Percentiles rank a stretch among this genome's conserved stretches.
Evolutionary conservation across 192 early-diverging fungal species (phyloP).

Genomic region (Mortierella hygrophila): DNA sequence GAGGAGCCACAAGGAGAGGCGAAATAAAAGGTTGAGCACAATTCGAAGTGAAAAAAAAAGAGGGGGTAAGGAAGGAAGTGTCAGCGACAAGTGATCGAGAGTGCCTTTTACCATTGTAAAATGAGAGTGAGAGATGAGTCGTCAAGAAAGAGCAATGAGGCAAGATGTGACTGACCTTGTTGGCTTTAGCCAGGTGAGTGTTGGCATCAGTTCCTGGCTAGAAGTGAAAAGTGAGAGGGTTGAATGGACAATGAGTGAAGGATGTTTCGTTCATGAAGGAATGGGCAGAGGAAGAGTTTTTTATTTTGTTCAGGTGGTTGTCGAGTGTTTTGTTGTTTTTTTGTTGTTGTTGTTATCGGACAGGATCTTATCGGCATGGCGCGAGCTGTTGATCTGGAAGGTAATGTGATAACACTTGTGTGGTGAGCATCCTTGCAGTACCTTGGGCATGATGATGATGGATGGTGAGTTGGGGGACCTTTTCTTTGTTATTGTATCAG

Average conservation of each 20-base stretch:
- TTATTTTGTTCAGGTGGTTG: not conserved
- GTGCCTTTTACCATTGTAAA: not conserved
- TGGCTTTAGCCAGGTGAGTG: constrained; percentile 29
- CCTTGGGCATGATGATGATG: not conserved
- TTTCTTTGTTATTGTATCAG: no score
- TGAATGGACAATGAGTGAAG: not conserved
- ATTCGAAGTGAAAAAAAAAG: not conserved
- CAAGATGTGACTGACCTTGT: constrained; percentile 6
- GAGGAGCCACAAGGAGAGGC: not conserved
- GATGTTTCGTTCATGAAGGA: no score
- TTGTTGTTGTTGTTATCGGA: not conserved
- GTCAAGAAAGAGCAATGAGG: not conserved
- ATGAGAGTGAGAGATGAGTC: not conserved
- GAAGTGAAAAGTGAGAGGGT: not conserved
- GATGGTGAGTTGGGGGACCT: not conserved
- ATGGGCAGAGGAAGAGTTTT: not conserved
- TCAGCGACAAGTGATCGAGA: not conserved
- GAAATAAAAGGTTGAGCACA: not conserved
- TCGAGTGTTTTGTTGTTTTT: no score
- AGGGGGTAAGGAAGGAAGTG: not conserved
- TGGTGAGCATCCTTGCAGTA: not conserved
- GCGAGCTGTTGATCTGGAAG: not conserved
- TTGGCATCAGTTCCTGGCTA: not conserved
- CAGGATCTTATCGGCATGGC: not conserved
- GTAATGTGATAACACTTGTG: not conserved